A percentile compares a stretch with the other conserved stretches of the same genome.
phyloP scores from a whole-genome alignment of 2,329 filamentous ascomycete genomes.

The Penicillium palitans region DNA sequence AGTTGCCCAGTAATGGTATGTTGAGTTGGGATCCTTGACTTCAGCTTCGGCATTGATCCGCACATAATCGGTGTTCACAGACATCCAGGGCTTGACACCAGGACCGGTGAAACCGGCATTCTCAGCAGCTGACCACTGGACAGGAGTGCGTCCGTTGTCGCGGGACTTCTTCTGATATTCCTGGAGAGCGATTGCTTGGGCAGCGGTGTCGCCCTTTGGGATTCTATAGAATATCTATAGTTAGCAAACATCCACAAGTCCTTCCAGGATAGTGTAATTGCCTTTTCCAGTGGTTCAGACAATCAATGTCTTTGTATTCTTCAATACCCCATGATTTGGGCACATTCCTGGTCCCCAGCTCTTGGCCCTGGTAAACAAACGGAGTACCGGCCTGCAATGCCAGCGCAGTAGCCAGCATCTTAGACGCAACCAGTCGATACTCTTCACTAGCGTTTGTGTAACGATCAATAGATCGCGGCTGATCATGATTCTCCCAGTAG shows the following conservation, averaged over 20 bases:
- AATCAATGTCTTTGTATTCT: constrained; percentile 69
- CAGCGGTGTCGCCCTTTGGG: constrained; percentile 31
- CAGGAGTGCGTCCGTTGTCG: constrained; percentile 70
- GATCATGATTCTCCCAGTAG: constrained; percentile 68
- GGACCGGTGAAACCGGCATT: constrained; percentile 66
- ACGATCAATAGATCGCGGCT: constrained; percentile 60
- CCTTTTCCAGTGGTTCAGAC: constrained; percentile 57
- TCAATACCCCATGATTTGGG: constrained; percentile 61
- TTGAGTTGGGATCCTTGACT: constrained; percentile 45
- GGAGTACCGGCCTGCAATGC: constrained; percentile 61
- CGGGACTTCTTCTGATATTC: constrained; percentile 49
- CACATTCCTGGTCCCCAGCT: constrained; percentile 67
- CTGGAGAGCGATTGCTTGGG: constrained; percentile 31
- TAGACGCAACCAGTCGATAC: constrained; percentile 54
- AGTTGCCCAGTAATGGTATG: constrained; percentile 62
- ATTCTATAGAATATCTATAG: constrained; percentile 27
- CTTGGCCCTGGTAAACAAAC: constrained; percentile 70
- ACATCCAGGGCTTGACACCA: constrained; percentile 66
- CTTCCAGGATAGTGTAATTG: constrained; percentile 25
- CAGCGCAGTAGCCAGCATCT: constrained; percentile 61
- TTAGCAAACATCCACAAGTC: background rate
- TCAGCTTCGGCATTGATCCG: constrained; percentile 61
- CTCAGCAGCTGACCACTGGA: constrained; percentile 65
- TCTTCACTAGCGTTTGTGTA: constrained; percentile 55
- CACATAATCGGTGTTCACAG: constrained; percentile 62